Evolutionary conservation across 2,329 filamentous ascomycete genomes (phyloP).

Genomic region (Phyllosticta capitalensis): DNA sequence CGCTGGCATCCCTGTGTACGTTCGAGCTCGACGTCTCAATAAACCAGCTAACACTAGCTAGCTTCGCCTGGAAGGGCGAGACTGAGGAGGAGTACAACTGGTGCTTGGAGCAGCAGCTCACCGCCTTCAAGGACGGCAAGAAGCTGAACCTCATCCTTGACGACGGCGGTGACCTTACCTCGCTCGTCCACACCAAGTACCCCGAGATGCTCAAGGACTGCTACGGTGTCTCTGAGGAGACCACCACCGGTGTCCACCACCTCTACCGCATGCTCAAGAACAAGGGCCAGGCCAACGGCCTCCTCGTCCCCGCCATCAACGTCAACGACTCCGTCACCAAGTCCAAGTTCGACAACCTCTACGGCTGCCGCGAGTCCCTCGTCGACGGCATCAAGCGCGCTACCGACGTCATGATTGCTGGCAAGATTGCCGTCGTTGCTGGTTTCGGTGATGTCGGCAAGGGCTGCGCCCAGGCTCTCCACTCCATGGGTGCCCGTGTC

Average conservation of each 20-base stretch:
- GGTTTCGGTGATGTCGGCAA: conserved; percentile 99
- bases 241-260: conserved; percentile 98
- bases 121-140: conserved; percentile 93
- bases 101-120: conserved; percentile 98
- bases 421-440: conserved; percentile 95
- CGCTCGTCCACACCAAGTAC: conserved; percentile 96
- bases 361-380: conserved; percentile 97
- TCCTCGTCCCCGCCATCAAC: conserved; percentile 91
- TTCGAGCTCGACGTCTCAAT: conserved; percentile 39
- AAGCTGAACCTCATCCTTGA: conserved; percentile 98
- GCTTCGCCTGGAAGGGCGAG: conserved; percentile 76
- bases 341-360: conserved; percentile 99
- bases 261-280: conserved; percentile 90
- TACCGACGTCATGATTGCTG: conserved; percentile 99
- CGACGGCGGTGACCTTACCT: conserved; percentile 93
- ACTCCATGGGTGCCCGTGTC: conserved; percentile 95
- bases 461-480: conserved; percentile 91
- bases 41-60: conserved; percentile 15
- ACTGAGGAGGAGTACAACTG: conserved; percentile 99
- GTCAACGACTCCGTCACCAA: conserved; percentile 99
- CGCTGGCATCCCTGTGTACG: conserved; percentile 72
- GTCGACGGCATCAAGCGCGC: conserved; percentile 99
- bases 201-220: conserved; percentile 96
- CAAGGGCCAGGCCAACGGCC: conserved; percentile 59
- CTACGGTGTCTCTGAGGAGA: conserved; percentile 98